These are phyloP conservation scores for Colletotrichum tropicale DNA, from an alignment of 2,329 filamentous ascomycete genomes.

Conservation along the genomic window DNA sequence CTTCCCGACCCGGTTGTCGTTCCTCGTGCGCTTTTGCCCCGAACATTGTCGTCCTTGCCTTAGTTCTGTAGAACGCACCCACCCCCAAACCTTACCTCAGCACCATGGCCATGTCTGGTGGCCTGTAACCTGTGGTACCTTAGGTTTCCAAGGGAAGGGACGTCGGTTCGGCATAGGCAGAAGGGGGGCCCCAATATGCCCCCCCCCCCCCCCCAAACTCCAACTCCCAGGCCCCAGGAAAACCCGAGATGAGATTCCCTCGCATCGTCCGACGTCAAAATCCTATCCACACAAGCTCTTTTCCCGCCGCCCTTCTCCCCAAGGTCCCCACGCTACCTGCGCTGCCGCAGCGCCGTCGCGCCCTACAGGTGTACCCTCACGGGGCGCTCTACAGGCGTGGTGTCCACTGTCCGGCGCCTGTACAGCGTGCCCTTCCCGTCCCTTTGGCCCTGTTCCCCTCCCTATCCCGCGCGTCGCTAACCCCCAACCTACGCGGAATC, in stretches of 20 bases:
- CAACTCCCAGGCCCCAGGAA: not conserved
- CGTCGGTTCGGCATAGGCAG: not conserved
- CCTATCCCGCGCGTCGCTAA: not conserved
- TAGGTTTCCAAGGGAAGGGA: not conserved
- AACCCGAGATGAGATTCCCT: not conserved
- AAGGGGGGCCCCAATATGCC: not conserved
- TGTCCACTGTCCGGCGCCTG: not conserved
- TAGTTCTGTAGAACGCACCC: not conserved
- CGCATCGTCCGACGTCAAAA: not conserved
- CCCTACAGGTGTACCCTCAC: not conserved
- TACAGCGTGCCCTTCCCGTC: constrained; percentile 8
- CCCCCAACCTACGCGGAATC: not conserved
- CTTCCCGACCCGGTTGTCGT: not conserved
- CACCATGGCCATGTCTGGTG: not conserved
- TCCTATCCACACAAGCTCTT: not conserved
- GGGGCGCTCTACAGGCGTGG: not conserved
- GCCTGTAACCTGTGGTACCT: not conserved
- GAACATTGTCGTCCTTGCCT: not conserved
- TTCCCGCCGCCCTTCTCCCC: not conserved
- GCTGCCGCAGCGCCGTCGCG: not conserved
- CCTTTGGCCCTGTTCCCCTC: not conserved
- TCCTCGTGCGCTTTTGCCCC: constrained; percentile 11
- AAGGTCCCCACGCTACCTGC: not conserved
- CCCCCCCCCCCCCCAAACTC: too few relatives aligned
- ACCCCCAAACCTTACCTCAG: not conserved